Percentiles rank a stretch among this genome's conserved stretches.
These are phyloP conservation scores for Termitomyces sp. DNA, from an alignment of 768 basidiomycete species.

Conservation along the genomic window DNA sequence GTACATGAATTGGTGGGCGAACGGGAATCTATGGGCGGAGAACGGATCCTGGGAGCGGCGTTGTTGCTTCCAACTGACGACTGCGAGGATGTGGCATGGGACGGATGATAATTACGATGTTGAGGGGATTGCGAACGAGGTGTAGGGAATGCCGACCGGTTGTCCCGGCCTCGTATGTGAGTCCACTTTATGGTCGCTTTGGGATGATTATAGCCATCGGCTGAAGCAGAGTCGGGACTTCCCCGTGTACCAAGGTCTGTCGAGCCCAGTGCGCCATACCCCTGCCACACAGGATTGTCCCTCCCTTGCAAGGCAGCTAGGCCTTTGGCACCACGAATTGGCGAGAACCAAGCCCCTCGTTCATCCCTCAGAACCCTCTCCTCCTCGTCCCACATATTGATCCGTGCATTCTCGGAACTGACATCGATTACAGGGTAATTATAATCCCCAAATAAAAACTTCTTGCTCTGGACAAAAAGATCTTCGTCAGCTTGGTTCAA, in stretches of 20 bases:
- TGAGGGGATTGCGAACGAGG: slow-evolving; percentile 19
- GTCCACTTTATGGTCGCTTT: slow-evolving; percentile 43
- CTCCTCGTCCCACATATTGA: slow-evolving; percentile 76
- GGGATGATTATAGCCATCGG: slow-evolving; percentile 39
- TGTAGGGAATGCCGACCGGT: slow-evolving; percentile 10
- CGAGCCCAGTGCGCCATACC: slow-evolving; percentile 52
- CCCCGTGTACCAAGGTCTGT: slow-evolving; percentile 11
- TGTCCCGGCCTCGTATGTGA: slow-evolving; percentile 12
- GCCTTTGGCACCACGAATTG: slow-evolving; percentile 42
- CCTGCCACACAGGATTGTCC: slow-evolving; percentile 38
- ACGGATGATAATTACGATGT: slow-evolving; percentile 1
- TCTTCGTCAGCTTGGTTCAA: slow-evolving; percentile 68
- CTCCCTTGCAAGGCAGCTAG: slow-evolving; percentile 33
- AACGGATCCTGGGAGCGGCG: slow-evolving; percentile 18
- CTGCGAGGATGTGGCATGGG: slow-evolving; percentile 14
- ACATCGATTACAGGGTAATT: slow-evolving; percentile 88
- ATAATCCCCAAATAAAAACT: slow-evolving; percentile 86
- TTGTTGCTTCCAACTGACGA: slow-evolving; percentile 23
- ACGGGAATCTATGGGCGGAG: slow-evolving; percentile 26
- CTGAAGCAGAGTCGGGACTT: background rate
- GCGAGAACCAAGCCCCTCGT: slow-evolving; percentile 67
- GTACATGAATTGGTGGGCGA: slow-evolving; percentile 21
- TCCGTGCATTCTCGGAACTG: slow-evolving; percentile 66
- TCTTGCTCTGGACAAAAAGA: slow-evolving; percentile 69
- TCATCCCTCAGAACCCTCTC: slow-evolving; percentile 76